Evolutionary conservation across 1,139 yeast species (phyloP).

Genomic region (Fermentozyma sake): DNA sequence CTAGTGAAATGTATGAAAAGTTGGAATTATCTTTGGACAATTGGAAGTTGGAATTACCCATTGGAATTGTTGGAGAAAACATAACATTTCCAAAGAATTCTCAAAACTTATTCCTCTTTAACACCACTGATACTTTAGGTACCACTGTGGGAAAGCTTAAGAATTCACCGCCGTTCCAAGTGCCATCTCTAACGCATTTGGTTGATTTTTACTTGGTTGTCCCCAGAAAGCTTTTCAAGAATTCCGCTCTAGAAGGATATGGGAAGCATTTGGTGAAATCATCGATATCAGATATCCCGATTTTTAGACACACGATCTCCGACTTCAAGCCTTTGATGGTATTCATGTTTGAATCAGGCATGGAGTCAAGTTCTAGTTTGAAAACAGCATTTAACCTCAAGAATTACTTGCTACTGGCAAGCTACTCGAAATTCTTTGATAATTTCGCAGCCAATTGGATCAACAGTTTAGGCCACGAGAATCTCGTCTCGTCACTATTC

Average conservation of each 20-base stretch:
- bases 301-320: conserved; percentile 17
- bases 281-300: conserved; percentile 15
- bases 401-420: conserved; percentile 5
- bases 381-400: conserved; percentile 7
- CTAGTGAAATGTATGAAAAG: no score
- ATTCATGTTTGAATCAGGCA: conserved; percentile 31
- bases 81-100: conserved; percentile 22
- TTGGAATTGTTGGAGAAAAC: no score
- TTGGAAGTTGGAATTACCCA: no score
- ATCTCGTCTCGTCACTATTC: conserved; percentile 35
- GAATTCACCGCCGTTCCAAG: conserved; percentile 30
- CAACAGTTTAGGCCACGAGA: conserved; percentile 22
- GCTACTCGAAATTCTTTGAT: conserved; percentile 34
- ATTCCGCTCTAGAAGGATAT: no score
- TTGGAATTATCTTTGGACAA: no score
- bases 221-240: no score
- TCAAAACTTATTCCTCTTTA: conserved; percentile 32
- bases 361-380: no score
- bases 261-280: conserved; percentile 4
- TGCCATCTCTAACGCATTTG: conserved; percentile 28
- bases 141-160: conserved; percentile 14
- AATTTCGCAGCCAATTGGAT: conserved; percentile 39
- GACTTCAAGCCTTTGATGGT: conserved; percentile 28
- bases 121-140: conserved; percentile 19
- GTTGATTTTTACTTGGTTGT: conserved; percentile 30